Conservation (phyloP, 768 basidiomycete species). For the Tricholoma saponaceum region DNA sequence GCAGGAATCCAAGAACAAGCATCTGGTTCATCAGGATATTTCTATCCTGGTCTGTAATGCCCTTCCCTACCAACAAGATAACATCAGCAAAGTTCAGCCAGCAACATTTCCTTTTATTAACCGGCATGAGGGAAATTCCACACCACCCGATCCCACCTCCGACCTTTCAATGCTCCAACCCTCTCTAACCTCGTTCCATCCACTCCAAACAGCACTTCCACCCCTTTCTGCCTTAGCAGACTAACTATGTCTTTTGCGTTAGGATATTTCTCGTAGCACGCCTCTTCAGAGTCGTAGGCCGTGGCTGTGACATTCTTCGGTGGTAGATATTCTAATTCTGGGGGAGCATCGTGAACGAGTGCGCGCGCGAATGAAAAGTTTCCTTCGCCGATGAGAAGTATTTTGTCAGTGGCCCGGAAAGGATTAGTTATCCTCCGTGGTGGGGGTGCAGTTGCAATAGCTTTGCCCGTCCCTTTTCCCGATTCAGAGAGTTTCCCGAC, state of each 20-base stretch:
- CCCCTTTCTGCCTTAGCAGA: conserved; percentile 53
- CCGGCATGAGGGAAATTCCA: conserved; percentile 99
- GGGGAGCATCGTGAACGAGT: conserved; percentile 48
- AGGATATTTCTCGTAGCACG: conserved; percentile 81
- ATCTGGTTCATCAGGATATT: conserved; percentile 90
- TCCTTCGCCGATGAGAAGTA: conserved; percentile 87
- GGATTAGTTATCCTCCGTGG: conserved; percentile 52
- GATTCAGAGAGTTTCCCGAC: not conserved
- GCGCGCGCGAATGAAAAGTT: conserved; percentile 91
- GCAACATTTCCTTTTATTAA: conserved; percentile 26
- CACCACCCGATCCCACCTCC: conserved; percentile 72
- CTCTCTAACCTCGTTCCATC: conserved; percentile 82
- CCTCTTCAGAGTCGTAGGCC: conserved; percentile 74
- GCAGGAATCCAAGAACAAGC: conserved; percentile 77
- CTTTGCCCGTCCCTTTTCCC: conserved; percentile 36
- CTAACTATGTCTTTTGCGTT: conserved; percentile 59
- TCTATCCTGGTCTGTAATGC: conserved; percentile 89
- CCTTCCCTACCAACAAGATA: conserved; percentile 54
- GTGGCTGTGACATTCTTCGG: conserved; percentile 78
- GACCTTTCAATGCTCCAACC: conserved; percentile 49
- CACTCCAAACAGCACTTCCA: conserved; percentile 70
- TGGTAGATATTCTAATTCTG: conserved; percentile 48
- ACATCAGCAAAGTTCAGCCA: not conserved
- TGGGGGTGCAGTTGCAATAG: conserved; percentile 20
- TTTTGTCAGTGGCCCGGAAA: conserved; percentile 58